Evolutionary conservation across 1,284 basidiomycete species (phyloP), one percentile per base, ranked within the genome.

Genomic region (Moesziomyces sp.): DNA sequence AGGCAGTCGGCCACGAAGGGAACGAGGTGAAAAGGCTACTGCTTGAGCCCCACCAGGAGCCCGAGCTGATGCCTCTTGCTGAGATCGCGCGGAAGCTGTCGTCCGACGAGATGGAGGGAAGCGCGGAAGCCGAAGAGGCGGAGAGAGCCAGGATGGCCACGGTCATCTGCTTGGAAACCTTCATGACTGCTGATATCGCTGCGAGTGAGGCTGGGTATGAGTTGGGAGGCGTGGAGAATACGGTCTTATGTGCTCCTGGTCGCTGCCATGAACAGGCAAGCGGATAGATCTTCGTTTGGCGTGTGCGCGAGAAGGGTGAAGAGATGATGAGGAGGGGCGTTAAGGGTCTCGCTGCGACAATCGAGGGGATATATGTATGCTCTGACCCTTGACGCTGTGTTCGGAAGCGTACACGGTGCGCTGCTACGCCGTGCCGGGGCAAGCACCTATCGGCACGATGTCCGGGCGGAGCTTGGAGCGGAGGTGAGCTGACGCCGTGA

Each of bases 131-230:
- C 8, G 35, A 44, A 1, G 62, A 50, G 3, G 52, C 48, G 18
- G 56, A 49, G 16, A 58, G 46, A 11, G 47, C 55, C 62, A 65
- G 34, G 14, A 65, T 44, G 55, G 56, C 62, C 13, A 65, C 18
- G 6, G 51, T 50, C 62, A 65, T 49, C 3, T 53, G 52, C 18
- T 43, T 35, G 18, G 34, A 54, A 42, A 58, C 30, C 30, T 50
- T 58, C 62, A 65, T 65, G 19, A 3, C 16, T 7, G 35, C 30
- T 30, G 3, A 30, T 2, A 30, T 8, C 11, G 30, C 30, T 30
- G 1, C 1, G 11, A 10, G 30, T 30, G 8, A 10, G 30, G 30
- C 30, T 30, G 30, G 30, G 9, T 30, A 30, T 8, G 11, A 11
- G 30, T 8, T 30, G 8, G 11, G 30, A 30, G 11, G 11, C 11